Base-by-base conservation (phyloP, 2,329 filamentous ascomycete genomes). In the Aureobasidium pullulans region DNA sequence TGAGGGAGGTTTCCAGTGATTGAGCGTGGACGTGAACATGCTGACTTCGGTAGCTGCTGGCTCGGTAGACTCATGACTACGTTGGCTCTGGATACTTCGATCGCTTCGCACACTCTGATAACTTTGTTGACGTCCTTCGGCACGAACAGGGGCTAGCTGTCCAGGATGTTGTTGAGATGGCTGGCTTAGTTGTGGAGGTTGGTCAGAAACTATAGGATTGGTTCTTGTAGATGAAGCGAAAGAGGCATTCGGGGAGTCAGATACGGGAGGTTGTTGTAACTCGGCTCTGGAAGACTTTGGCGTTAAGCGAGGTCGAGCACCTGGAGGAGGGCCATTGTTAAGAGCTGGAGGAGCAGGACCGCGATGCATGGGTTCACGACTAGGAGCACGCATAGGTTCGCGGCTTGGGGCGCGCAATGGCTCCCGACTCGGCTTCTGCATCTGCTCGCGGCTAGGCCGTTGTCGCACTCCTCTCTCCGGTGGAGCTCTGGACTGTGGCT, bases 221-320 rank as follows among this genome's bases (percentile, higher is more conserved):
- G 58, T 58, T 32, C 42, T 39, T 15, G 31, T 29, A 7, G 52
- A 56, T 4, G 52, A 56, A 11, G 52, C 40, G 13, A 56, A 56
- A 1, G 62, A 62, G 10, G 50, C 57, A 56, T 60, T 62, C 10
- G 67, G 67, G 19, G 67, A 68, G 15, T 63, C 62, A 15, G 64
- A 63, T 36, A 66, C 49, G 19, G 63, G 13, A 9, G 52, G 49
- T 28, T 54, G 52, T 15, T 56, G 61, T 46, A 76, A 65, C 40
- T 75, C 74, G 4, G 72, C 70, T 23, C 66, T 66, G 1, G 75
- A 75, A 11, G 73, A 72, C 52, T 76, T 70, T 4, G 74, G 73
- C 6, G 71, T 75, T 54, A 74, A 63, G 34, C 73, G 70, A 52
- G 72, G 64, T 28, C 73, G 66, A 50, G 68, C 32, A 44, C 29